Evolutionary conservation across 805 yeast genomes (phyloP), one percentile per base, ranked within the genome.

Genomic region (Wickerhamomyces mucosus): DNA sequence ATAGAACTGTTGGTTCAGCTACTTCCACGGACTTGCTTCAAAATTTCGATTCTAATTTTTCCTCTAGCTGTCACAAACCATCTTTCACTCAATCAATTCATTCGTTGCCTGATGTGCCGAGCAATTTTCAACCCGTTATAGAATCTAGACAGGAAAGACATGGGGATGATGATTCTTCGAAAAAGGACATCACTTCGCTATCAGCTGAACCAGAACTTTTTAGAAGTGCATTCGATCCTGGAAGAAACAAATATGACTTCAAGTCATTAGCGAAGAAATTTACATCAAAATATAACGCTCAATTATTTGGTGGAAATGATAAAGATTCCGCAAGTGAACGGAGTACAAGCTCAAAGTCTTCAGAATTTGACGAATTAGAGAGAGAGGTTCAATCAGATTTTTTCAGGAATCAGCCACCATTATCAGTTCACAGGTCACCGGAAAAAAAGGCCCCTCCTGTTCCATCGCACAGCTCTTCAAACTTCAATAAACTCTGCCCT

Each of bases 361-460:
- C 43, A 28, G 46, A 50, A 6, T 55, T 56, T 35, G 61, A 55
- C 36, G 55, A 52, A 26, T 32, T 56, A 7, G 59, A 55, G 26
- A 45, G 54, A 30, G 56, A 55, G 29, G 59, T 56, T 1, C 58
- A 51, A 21, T 47, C 53, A 4, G 56, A 53, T 27, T 47, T 50
- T 46, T 45, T 43, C 18, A 40, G 36, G 22, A 41, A 48, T 18
- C 41, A 39, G 15, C 35, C 41, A 25, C 18, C 29, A 26, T 21
- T 33, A 7, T 32, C 28, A 24, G 21, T 19, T 11, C 21, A 8
- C 21, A 8, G 10, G 21, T 31, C 21, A 27, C 11, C 13, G 7
- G 25, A 19, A 10, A 29, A 30, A 8, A 15, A 21, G 15, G 43
- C 52, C 11, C 55, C 55, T 9, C 52, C 55, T 7, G 38, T 48